Conservation (phyloP, 2,329 filamentous ascomycete species). For the Spiromastix sp. region DNA sequence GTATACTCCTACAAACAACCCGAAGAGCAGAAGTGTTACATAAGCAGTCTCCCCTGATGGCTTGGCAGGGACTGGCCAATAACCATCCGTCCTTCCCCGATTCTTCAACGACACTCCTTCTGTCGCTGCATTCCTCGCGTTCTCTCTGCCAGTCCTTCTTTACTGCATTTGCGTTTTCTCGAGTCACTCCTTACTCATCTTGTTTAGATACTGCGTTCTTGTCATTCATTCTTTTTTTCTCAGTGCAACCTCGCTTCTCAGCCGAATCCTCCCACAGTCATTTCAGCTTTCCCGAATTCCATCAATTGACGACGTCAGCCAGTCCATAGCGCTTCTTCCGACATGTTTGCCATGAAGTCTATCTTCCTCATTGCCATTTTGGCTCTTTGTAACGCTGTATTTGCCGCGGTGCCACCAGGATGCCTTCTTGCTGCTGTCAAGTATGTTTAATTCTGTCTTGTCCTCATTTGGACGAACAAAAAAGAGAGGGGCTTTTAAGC, state of each 20-base stretch:
- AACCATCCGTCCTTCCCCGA: background rate
- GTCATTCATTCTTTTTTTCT: constrained; percentile 6
- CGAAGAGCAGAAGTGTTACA: no score
- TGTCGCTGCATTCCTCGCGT: background rate
- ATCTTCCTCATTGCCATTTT: constrained; percentile 34
- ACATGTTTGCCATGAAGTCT: constrained; percentile 37
- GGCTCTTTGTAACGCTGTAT: constrained; percentile 33
- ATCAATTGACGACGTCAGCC: constrained; percentile 1
- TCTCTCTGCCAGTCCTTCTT: constrained; percentile 16
- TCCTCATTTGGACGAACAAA: no score
- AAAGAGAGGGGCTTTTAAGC: no score
- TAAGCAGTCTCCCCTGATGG: no score
- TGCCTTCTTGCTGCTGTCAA: constrained; percentile 43
- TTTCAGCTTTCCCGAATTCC: constrained; percentile 9
- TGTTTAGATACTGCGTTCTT: constrained; percentile 1
- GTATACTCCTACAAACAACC: no score
- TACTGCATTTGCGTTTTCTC: constrained; percentile 9
- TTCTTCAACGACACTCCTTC: background rate
- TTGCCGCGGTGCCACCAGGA: constrained; percentile 36
- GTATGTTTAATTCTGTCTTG: constrained; percentile 23
- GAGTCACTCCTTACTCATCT: constrained; percentile 9
- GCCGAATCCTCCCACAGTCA: background rate
- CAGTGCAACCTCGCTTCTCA: background rate
- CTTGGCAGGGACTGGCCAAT: constrained; percentile 2
- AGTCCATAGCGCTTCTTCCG: no score